Evolutionary conservation across 225 moss, liverwort and hornwort species (phyloP), one percentile per base, ranked within the genome.

Genomic region (Climacium dendroides): DNA sequence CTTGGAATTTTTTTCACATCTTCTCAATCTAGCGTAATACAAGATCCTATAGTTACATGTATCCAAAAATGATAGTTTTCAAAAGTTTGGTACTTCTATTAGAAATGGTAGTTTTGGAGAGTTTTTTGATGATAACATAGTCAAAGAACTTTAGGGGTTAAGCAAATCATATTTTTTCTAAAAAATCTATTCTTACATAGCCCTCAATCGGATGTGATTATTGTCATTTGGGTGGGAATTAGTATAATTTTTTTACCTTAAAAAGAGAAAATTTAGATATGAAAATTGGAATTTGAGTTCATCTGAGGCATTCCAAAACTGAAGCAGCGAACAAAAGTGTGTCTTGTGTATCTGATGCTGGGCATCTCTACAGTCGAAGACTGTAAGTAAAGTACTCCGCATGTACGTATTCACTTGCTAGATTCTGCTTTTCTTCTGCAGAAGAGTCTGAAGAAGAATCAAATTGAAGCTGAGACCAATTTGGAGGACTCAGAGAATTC

Each of bases 231-330:
- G 3, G 2, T 19, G 1, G 22, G 5, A 2, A 4, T 2, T 23
- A 24, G 34, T 8, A 2, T 4, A 35, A n/a, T 3, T n/a, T 24
- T n/a, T 9, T 76, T 24, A 4, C 1, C 6, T 54, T n/a, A 0
- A 6, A n/a, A n/a, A 24, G 16, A 77, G n/a, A 24, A 25, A 54
- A n/a, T 37, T 22, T n/a, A 10, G 16, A 37, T n/a, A n/a, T n/a
- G 9, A 23, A 9, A 13, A 34, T 24, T n/a, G 5, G 15, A n/a
- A 1, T 37, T 35, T 9, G 73, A 30, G 29, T 73, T 72, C 6
- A 47, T 18, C 26, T n/a, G n/a, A n/a, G n/a, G n/a, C n/a, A n/a
- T n/a, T 34, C 14, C 5, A 52, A 75, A 5, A 8, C 22, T 52
- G 13, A 48, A 50, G 32, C 34, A 32, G 20, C 20, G 12, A 74